Percentiles rank a stretch among this genome's conserved stretches.
These are phyloP conservation scores for Taphrina flavorubra DNA, from an alignment of 1,139 yeast genomes.

Conservation along the genomic window DNA sequence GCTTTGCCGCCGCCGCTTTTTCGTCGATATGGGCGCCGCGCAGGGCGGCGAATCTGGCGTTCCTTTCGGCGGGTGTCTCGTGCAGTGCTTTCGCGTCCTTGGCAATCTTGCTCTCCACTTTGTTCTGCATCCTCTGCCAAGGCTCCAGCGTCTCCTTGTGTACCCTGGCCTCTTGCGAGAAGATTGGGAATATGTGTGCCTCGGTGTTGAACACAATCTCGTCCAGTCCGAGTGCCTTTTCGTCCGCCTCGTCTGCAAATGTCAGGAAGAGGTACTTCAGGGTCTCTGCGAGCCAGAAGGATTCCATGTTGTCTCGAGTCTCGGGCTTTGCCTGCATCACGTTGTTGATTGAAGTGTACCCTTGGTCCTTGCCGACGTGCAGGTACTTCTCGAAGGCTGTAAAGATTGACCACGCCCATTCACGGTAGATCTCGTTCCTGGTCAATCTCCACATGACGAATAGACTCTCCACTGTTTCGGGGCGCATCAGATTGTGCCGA, in stretches of 20 bases:
- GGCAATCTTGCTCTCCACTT: constrained; percentile 10
- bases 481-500: constrained; percentile 84
- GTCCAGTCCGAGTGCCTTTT: constrained; percentile 66
- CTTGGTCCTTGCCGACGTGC: constrained; percentile 57
- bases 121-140: constrained; percentile 23
- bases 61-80: constrained; percentile 1
- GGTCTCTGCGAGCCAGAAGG: constrained; percentile 95
- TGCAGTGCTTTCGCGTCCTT: constrained; percentile 1
- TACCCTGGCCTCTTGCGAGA: constrained; percentile 47
- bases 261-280: constrained; percentile 82
- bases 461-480: constrained; percentile 91
- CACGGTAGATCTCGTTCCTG: constrained; percentile 72
- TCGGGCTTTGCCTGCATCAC: constrained; percentile 62
- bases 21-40: constrained; percentile 19
- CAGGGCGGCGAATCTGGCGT: constrained; percentile 9
- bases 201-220: constrained; percentile 85
- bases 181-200: constrained; percentile 88
- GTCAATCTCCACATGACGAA: constrained; percentile 82
- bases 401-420: constrained; percentile 91
- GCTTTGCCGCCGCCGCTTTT: constrained; percentile 25
- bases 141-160: constrained; percentile 19
- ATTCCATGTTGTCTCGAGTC: constrained; percentile 76
- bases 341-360: constrained; percentile 72
- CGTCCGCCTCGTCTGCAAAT: constrained; percentile 62
- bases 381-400: constrained; percentile 69